phyloP scores from a whole-genome alignment of 306 rosid genomes.

The Cyamopsis tetragonoloba region DNA sequence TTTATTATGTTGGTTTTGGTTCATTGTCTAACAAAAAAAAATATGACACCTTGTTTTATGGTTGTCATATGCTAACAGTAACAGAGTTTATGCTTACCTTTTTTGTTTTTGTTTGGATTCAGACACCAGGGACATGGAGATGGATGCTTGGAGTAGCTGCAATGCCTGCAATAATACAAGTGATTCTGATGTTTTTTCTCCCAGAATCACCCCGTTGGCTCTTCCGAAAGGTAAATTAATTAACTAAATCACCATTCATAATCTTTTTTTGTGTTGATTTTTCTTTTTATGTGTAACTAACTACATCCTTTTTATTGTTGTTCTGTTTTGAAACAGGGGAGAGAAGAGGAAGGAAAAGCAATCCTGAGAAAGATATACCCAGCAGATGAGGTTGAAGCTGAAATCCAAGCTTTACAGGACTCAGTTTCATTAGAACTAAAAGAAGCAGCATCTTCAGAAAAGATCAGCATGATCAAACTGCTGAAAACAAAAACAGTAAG shows the following conservation, averaged over 20 bases:
- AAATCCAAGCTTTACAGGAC: slow-evolving; percentile 40
- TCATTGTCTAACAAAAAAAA: too few species aligned
- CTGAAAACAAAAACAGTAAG: slow-evolving; percentile 45
- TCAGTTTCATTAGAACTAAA: slow-evolving; percentile 37
- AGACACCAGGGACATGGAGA: slow-evolving; percentile 64
- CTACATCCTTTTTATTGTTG: neutral
- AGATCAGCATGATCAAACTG: slow-evolving; percentile 21
- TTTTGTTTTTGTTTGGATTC: neutral
- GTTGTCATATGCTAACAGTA: neutral
- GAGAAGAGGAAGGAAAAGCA: slow-evolving; percentile 42
- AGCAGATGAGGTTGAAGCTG: slow-evolving; percentile 33
- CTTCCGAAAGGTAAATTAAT: slow-evolving; percentile 45
- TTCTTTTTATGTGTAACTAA: neutral
- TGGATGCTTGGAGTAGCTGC: slow-evolving; percentile 81
- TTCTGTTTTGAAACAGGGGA: slow-evolving; percentile 34
- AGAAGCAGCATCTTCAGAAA: slow-evolving; percentile 12
- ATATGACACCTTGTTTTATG: neutral
- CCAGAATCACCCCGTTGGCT: slow-evolving; percentile 78
- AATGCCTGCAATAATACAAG: slow-evolving; percentile 48
- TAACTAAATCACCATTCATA: neutral
- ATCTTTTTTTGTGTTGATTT: too few species aligned
- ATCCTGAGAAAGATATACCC: slow-evolving; percentile 45
- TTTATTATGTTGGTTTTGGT: too few species aligned
- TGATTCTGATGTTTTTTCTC: slow-evolving; percentile 39
- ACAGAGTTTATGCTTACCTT: neutral